Conservation (phyloP, 768 basidiomycete genomes). For the Collybia mongolica region DNA sequence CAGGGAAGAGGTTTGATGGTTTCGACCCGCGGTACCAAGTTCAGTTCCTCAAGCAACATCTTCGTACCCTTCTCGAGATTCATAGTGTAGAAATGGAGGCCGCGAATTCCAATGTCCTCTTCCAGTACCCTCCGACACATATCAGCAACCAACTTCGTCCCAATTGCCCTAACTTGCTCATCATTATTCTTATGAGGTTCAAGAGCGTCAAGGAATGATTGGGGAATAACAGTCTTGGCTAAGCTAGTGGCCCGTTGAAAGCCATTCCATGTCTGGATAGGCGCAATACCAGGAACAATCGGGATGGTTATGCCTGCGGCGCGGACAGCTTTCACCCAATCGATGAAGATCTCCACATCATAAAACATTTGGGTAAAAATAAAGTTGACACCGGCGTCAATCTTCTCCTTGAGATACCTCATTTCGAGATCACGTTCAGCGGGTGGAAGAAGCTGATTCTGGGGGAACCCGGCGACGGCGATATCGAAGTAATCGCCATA, state of each 20-base stretch:
- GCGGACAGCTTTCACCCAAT: conserved; percentile 84
- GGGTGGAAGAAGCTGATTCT: conserved; percentile 68
- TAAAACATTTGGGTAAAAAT: conserved; percentile 99
- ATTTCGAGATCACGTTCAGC: conserved; percentile 80
- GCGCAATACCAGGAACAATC: conserved; percentile 91
- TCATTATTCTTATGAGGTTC: conserved; percentile 91
- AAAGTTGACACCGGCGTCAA: conserved; percentile 87
- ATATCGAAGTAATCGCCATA: conserved; percentile 96
- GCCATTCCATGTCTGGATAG: conserved; percentile 96
- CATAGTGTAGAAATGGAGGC: conserved; percentile 97
- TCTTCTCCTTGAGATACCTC: conserved; percentile 83
- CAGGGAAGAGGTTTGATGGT: conserved; percentile 95
- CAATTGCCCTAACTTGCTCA: conserved; percentile 88
- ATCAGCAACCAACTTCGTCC: conserved; percentile 91
- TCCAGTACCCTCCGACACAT: conserved; percentile 88
- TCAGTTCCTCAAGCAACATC: conserved; percentile 92
- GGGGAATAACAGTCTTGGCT: conserved; percentile 78
- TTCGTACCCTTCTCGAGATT: conserved; percentile 94
- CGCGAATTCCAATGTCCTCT: conserved; percentile 79
- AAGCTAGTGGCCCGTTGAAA: conserved; percentile 82
- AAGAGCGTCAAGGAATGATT: conserved; percentile 68
- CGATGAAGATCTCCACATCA: conserved; percentile 87
- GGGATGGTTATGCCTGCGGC: conserved; percentile 86
- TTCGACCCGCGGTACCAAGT: conserved; percentile 84
- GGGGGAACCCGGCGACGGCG: conserved; percentile 91